Evolutionary conservation across 352 stramenopile species (phyloP), one percentile per base, ranked within the genome.

Genomic region (Pythium phragmiticola): DNA sequence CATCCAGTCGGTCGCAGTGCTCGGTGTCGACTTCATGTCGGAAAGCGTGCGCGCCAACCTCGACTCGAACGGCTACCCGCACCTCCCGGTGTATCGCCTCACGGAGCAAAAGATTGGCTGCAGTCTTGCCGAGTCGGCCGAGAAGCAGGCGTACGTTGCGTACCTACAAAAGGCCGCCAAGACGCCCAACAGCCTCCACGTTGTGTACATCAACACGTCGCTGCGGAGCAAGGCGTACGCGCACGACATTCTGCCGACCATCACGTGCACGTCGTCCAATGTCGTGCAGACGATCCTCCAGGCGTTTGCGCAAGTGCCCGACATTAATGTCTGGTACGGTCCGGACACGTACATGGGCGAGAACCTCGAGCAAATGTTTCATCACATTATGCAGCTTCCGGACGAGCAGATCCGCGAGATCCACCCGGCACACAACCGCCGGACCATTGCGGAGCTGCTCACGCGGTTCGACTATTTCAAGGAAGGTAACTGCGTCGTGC

Each of bases 181-280:
- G 72, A 96, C 77, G 21, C 79, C 87, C 45, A 92, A 90, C 68
- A 90, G 89, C n/a, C 72, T 99, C 30, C 96, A 99, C 75, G 94
- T 99, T 14, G 90, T 99, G 57, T 99, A 99, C 84, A 99, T 99
- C 73, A 99, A 99, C 78, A 99, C 96, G 26, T 98, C 89, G 49
- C 80, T 99, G 55, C 90, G 97, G 55, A 98, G 94, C 70, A 99
- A 99, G 77, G 96, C 96, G 14, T 87, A 97, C 21, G 84, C 84
- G n/a, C 89, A 94, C 49, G 89, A 92, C 42, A 83, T 98, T 36
- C 87, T 98, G 33, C 96, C 96, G 7, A 99, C 96, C 7, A 98
- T 99, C 63, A 98, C 96, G 34, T 99, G 96, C 74, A 99, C 96
- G 48, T 97, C 84, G 14, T 97, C 85, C 21, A 99, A 99, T 75